A percentile compares a stretch with the other conserved stretches of the same genome.
Evolutionary conservation across 2,329 filamentous ascomycete species (phyloP).

Genomic region (Colletotrichum sansevieriae): DNA sequence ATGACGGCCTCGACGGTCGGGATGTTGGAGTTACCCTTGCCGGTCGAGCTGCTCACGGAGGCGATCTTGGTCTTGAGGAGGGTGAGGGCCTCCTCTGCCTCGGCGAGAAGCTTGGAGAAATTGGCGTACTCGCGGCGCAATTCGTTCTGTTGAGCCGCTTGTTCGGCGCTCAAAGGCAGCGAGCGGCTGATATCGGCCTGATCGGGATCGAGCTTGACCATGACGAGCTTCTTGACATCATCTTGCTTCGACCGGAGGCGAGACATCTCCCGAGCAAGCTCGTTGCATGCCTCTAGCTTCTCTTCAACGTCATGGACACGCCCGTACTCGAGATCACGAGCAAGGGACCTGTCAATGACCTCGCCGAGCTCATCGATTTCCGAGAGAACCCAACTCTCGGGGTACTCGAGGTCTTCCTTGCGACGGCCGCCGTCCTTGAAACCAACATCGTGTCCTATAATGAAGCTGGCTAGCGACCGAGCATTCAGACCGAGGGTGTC

Average conservation of each 20-base stretch:
- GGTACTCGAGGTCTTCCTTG: conserved; percentile 76
- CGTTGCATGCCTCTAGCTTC: conserved; percentile 76
- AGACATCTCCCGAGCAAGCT: conserved; percentile 77
- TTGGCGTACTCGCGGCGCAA: conserved; percentile 80
- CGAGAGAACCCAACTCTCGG: conserved; percentile 79
- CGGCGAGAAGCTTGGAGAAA: conserved; percentile 79
- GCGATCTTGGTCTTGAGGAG: conserved; percentile 84
- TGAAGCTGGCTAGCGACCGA: conserved; percentile 73
- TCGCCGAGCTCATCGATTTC: conserved; percentile 79
- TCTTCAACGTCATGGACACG: conserved; percentile 76
- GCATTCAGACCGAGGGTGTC: conserved; percentile 90
- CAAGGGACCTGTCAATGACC: conserved; percentile 74
- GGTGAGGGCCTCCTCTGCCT: conserved; percentile 84
- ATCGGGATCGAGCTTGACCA: conserved; percentile 76
- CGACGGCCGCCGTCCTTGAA: conserved; percentile 67
- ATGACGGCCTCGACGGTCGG: conserved; percentile 94
- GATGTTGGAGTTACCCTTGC: conserved; percentile 62
- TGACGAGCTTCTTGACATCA: conserved; percentile 82
- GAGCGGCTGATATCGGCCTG: conserved; percentile 73
- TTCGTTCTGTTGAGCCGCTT: conserved; percentile 85
- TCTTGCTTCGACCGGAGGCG: conserved; percentile 81
- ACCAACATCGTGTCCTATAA: conserved; percentile 75
- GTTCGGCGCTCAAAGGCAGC: conserved; percentile 86
- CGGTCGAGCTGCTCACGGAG: conserved; percentile 63
- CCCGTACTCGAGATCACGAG: conserved; percentile 73